Evolutionary conservation across 805 yeast genomes (phyloP), one percentile per base, ranked within the genome.

Genomic region (Saccharomycopsis selenospora): DNA sequence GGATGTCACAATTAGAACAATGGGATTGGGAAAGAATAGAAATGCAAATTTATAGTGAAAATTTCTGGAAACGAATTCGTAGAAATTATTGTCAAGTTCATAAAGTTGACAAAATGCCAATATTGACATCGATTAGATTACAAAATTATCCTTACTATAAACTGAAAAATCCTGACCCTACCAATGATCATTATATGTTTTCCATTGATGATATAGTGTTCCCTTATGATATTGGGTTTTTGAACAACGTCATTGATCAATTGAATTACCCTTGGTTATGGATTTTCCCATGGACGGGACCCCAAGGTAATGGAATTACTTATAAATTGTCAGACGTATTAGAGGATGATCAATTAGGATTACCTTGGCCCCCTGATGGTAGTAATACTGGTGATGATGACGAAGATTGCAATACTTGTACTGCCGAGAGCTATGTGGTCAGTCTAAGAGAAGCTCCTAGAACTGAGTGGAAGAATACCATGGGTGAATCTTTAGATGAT

Each of bases 301-400:
- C 96, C 0, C 22, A 55, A 0, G 80, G 80, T 1, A 66, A 74
- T 55, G 97, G 96, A 0, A 59, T 75, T 45, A 58, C 58, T 1
- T 89, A 79, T 53, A 64, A 63, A 4, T 79, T 74, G 51, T 77
- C 77, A 54, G 86, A 81, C 40, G 63, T 69, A 28, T 60, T 53
- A 3, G 76, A 70, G 22, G 77, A 75, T 48, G 85, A 82, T 56
- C 75, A 84, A 51, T 64, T 82, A 46, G 75, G 77, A 1, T 66
- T 83, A 36, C 93, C 96, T 2, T 91, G 97, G 95, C 99, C 99
- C 1, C 95, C 96, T 1, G 95, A 88, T 65, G 89, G 87, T 4
- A 80, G 80, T 0, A 69, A 73, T 56, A 71, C 67, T 45, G 72
- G 64, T 22, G 26, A 33, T 38, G 25, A 14, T 3, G 50, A 40